Evolutionary conservation across 2,329 filamentous ascomycete genomes (phyloP), one percentile per base, ranked within the genome.

Genomic region (Beauveria australis): DNA sequence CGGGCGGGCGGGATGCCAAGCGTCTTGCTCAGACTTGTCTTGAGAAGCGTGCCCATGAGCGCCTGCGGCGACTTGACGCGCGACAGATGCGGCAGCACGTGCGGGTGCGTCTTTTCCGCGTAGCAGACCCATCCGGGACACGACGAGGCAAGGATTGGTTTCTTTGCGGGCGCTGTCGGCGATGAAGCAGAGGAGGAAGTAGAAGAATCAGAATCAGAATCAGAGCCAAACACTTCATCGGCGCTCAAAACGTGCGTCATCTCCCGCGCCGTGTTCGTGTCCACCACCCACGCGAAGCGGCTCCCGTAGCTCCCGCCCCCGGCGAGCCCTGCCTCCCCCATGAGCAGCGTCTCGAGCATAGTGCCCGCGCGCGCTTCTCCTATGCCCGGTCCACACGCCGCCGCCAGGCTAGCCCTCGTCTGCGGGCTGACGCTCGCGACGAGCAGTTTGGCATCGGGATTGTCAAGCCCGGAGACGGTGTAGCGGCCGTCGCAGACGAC

Each of bases 81-180:
- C 61, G 92, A 97, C 59, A 99, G 80, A 73, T 99, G 92, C 30
- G 92, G 91, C 54, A 99, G 81, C 60, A 97, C 86, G 69, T 97
- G 88, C 1, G 94, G 92, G 70, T 99, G 94, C 60, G 93, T 97
- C 77, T 99, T 97, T 73, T 99, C 94, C 28, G 93, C 93, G 70
- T 99, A 99, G 76, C 94, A 99, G 60, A 99, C 93, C 92, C 95
- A 99, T 8, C 94, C 94, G 1, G 94, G 94, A 72, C 94, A 99
- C 22, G 91, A 91, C 3, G 92, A 92, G 9, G 92, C 91, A 48
- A 99, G 81, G 33, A 93, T 85, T 0, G 91, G 89, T 59, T 78
- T 78, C 33, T 78, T 78, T 7, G 30, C 33, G 4, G 55, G 14
- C 8, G 46, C 19, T 16, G 55, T 19, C 12, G 33, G n/a, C 8